Percentiles rank a stretch among this genome's conserved stretches.
These are phyloP conservation scores for Biscutella auriculata DNA, from an alignment of 441 rosid species.

Conservation along the genomic window DNA sequence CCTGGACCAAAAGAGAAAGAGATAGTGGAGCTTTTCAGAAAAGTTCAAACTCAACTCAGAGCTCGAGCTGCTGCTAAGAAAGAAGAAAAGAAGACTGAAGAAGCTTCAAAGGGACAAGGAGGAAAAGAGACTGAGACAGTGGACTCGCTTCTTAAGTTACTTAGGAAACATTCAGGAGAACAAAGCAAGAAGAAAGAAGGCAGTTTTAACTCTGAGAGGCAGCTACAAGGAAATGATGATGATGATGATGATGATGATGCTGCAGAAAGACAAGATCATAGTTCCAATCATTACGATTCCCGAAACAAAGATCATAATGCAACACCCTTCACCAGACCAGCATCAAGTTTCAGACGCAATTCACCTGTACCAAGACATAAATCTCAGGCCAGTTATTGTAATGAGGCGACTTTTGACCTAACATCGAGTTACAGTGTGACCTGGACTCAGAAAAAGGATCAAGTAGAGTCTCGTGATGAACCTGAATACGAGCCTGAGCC, in stretches of 20 bases:
- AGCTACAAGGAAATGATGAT: slow-evolving; percentile 26
- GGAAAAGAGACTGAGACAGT: slow-evolving; percentile 53
- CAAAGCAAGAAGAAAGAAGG: slow-evolving; percentile 37
- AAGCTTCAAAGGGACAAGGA: slow-evolving; percentile 34
- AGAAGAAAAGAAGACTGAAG: slow-evolving; percentile 45
- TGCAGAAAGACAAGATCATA: slow-evolving; percentile 23
- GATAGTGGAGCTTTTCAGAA: slow-evolving; percentile 66
- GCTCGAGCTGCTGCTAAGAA: slow-evolving; percentile 60
- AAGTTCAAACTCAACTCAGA: slow-evolving; percentile 72
- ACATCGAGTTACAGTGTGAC: slow-evolving; percentile 19
- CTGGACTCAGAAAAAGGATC: slow-evolving; percentile 27
- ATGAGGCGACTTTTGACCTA: slow-evolving; percentile 32
- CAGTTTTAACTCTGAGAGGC: slow-evolving; percentile 19
- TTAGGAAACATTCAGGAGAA: slow-evolving; percentile 60
- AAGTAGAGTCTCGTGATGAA: slow-evolving; percentile 22
- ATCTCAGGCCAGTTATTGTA: slow-evolving; percentile 31
- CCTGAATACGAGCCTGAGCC: slow-evolving; percentile 14
- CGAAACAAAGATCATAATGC: slow-evolving; percentile 21
- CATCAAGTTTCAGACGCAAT: slow-evolving; percentile 50
- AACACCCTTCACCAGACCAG: slow-evolving; percentile 37
- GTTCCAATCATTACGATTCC: slow-evolving; percentile 12
- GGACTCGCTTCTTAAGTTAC: slow-evolving; percentile 56
- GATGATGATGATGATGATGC: slow-evolving; percentile 22
- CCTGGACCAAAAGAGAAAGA: slow-evolving; percentile 70
- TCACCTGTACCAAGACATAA: slow-evolving; percentile 51